phyloP scores from a whole-genome alignment of 2,329 filamentous ascomycete genomes.

The Cercospora canescens region DNA sequence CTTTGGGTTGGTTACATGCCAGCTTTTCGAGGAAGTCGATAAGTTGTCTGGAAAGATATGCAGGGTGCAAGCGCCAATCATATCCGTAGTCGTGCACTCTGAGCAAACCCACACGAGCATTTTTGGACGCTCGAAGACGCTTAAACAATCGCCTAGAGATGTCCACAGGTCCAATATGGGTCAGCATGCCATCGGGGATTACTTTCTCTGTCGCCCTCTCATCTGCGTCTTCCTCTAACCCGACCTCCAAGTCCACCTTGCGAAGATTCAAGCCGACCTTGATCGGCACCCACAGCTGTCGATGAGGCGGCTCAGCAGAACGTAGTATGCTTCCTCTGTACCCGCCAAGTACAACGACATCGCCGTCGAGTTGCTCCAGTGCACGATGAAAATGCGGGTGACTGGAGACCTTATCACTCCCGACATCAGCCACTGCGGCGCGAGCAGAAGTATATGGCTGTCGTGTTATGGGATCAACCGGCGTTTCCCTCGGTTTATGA shows the following conservation, averaged over 20 bases:
- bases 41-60: slow-evolving; percentile 70
- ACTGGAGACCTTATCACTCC: slow-evolving; percentile 30
- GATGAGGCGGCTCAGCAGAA: slow-evolving; percentile 75
- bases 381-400: slow-evolving; percentile 56
- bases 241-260: slow-evolving; percentile 88
- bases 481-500: slow-evolving; percentile 14
- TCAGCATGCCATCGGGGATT: slow-evolving; percentile 83
- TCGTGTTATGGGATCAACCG: slow-evolving; percentile 30
- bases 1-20: slow-evolving; percentile 67
- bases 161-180: slow-evolving; percentile 87
- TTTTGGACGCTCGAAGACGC: slow-evolving; percentile 71
- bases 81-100: slow-evolving; percentile 90
- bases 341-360: slow-evolving; percentile 85
- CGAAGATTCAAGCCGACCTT: slow-evolving; percentile 90
- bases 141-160: slow-evolving; percentile 82
- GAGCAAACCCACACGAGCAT: slow-evolving; percentile 68
- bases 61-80: slow-evolving; percentile 88
- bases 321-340: slow-evolving; percentile 89
- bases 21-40: slow-evolving; percentile 71
- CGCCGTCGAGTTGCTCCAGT: slow-evolving; percentile 72
- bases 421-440: slow-evolving; percentile 23
- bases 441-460: slow-evolving; percentile 28
- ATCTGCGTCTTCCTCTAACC: slow-evolving; percentile 75
- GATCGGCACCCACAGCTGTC: slow-evolving; percentile 92
- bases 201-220: slow-evolving; percentile 80